Evolutionary conservation across 306 rosid species (phyloP).

Genomic region (Pterocarpus macrocarpus): DNA sequence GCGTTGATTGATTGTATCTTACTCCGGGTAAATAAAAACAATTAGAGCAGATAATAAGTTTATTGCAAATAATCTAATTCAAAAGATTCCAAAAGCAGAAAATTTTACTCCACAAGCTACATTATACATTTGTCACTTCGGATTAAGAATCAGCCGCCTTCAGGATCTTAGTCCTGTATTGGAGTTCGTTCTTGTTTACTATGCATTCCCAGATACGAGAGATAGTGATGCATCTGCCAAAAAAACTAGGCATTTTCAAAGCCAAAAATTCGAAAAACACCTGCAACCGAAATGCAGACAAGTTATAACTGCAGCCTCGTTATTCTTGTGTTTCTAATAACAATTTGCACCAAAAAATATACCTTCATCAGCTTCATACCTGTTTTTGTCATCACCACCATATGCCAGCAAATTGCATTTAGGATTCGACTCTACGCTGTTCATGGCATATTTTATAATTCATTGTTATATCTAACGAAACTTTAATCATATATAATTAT

Average conservation of each 20-base stretch:
- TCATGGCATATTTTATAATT: too few species aligned
- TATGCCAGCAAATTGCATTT: too few species aligned
- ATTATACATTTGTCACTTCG: background rate
- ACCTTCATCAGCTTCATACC: too few species aligned
- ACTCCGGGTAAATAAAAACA: too few species aligned
- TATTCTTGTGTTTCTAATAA: background rate
- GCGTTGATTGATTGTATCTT: too few species aligned
- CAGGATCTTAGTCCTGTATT: background rate
- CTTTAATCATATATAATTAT: too few species aligned
- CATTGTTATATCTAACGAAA: too few species aligned
- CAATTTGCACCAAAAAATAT: too few species aligned
- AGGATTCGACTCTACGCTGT: too few species aligned
- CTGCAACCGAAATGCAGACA: constrained; percentile 60
- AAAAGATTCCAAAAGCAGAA: background rate
- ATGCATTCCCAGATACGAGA: background rate
- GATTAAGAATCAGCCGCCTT: constrained; percentile 31
- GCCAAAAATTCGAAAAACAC: constrained; percentile 89
- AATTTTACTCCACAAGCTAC: background rate
- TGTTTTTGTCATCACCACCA: too few species aligned
- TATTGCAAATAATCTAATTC: too few species aligned
- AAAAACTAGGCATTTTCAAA: constrained; percentile 68
- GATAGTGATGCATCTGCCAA: background rate
- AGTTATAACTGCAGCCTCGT: constrained; percentile 23
- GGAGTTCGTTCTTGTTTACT: background rate
- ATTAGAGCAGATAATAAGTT: too few species aligned